Conservation (phyloP, 495 filamentous ascomycete species). For the Amphirosellinia nigrospora region DNA sequence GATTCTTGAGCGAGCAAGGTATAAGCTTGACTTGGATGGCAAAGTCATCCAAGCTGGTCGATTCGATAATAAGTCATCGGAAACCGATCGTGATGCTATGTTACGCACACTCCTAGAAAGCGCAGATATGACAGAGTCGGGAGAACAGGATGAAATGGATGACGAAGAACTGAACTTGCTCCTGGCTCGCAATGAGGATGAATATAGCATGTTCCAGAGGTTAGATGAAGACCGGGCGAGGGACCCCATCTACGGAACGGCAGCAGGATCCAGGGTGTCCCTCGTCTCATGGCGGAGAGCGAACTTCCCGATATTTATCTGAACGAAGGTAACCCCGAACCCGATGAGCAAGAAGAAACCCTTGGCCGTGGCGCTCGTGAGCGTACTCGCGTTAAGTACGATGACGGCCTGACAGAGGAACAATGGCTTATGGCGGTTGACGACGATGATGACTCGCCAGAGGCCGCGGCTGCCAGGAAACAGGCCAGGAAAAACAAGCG, state of each 20-base stretch:
- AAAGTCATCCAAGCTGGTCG: constrained; percentile 99
- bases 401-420: constrained; percentile 97
- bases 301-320: constrained; percentile 95
- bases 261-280: constrained; percentile 61
- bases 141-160: constrained; percentile 92
- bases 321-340: constrained; percentile 80
- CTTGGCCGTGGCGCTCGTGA: constrained; percentile 92
- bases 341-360: constrained; percentile 74
- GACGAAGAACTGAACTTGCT: constrained; percentile 96
- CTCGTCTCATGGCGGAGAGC: constrained; percentile 83
- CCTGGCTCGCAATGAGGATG: constrained; percentile 76
- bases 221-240: constrained; percentile 76
- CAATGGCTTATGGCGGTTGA: constrained; percentile 95
- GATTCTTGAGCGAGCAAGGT: constrained; percentile 95
- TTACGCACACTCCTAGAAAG: constrained; percentile 88
- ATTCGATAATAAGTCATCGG: constrained; percentile 99
- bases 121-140: constrained; percentile 83
- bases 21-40: constrained; percentile 98
- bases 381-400: constrained; percentile 90
- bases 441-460: constrained; percentile 91
- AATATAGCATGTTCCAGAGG: constrained; percentile 70
- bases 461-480: constrained; percentile 90
- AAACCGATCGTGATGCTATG: constrained; percentile 96
- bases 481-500: constrained; percentile 81
- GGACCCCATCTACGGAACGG: constrained; percentile 72